Evolutionary conservation across 1,284 basidiomycete genomes (phyloP).

Genomic region (Boletus semigastroideus): DNA sequence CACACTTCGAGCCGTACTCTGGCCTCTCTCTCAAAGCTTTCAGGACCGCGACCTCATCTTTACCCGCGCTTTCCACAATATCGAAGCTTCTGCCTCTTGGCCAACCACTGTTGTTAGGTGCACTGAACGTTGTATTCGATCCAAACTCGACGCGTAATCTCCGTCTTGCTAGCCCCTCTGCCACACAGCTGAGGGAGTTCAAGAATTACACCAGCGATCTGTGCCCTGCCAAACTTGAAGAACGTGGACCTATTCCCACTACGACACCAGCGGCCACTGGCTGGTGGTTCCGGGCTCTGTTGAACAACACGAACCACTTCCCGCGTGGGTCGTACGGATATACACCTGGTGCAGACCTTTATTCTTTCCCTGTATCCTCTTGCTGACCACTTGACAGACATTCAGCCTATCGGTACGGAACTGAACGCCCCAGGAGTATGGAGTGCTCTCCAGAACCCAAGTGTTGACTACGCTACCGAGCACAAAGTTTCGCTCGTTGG

Average conservation of each 20-base stretch:
- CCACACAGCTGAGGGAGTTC: neutral
- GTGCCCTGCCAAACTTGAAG: neutral
- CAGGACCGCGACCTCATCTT: neutral
- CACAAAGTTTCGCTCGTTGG: slow-evolving; percentile 6
- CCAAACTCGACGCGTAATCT: slow-evolving; percentile 12
- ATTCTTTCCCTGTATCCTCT: neutral
- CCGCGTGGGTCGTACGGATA: slow-evolving; percentile 1
- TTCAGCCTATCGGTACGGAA: slow-evolving; percentile 10
- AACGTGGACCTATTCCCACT: slow-evolving; percentile 2
- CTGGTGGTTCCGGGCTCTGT: slow-evolving; percentile 11
- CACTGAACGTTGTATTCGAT: slow-evolving; percentile 15
- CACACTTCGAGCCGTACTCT: slow-evolving; percentile 9
- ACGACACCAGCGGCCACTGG: slow-evolving; percentile 13
- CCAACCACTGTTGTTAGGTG: slow-evolving; percentile 2
- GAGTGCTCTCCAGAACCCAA: slow-evolving; percentile 3
- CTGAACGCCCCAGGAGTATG: neutral
- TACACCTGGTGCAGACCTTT: slow-evolving; percentile 5
- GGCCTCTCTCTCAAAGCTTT: slow-evolving; percentile 9
- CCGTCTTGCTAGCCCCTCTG: slow-evolving; percentile 8
- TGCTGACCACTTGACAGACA: slow-evolving; percentile 2
- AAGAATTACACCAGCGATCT: neutral
- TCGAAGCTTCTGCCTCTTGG: neutral
- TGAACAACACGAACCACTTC: slow-evolving; percentile 8
- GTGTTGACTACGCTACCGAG: slow-evolving; percentile 1
- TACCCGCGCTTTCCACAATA: neutral